These are phyloP conservation scores for Aspergillus homomorphus DNA, from an alignment of 495 filamentous ascomycete species.

Conservation along the genomic window DNA sequence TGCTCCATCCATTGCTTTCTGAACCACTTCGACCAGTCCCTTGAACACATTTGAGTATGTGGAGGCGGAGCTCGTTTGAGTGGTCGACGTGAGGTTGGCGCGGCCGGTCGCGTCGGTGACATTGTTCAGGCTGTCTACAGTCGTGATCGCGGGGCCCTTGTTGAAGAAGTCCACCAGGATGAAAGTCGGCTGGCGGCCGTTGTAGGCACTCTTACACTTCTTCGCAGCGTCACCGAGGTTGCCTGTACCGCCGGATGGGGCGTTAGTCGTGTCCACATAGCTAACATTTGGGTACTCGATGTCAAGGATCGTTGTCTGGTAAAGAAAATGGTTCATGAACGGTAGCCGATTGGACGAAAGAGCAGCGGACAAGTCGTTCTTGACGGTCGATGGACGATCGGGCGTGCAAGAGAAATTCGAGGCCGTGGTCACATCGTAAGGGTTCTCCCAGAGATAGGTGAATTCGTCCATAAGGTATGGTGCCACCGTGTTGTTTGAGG, in stretches of 20 bases:
- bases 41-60: constrained; percentile 41
- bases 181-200: constrained; percentile 57
- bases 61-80: constrained; percentile 29
- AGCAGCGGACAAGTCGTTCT: constrained; percentile 42
- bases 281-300: constrained; percentile 60
- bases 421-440: constrained; percentile 62
- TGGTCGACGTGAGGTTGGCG: constrained; percentile 26
- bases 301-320: constrained; percentile 46
- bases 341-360: constrained; percentile 49
- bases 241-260: constrained; percentile 46
- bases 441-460: constrained; percentile 72
- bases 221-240: constrained; percentile 59
- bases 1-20: constrained; percentile 33
- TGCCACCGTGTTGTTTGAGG: constrained; percentile 37
- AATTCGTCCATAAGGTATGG: constrained; percentile 75
- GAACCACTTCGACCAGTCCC: constrained; percentile 37
- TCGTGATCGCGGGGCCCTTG: constrained; percentile 56
- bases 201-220: constrained; percentile 52
- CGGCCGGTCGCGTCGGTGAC: constrained; percentile 49
- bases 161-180: constrained; percentile 76
- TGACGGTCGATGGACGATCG: constrained; percentile 53
- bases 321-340: constrained; percentile 72
- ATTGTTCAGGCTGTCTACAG: constrained; percentile 63
- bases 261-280: constrained; percentile 60
- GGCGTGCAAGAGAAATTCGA: constrained; percentile 65